phyloP scores from a whole-genome alignment of 306 rosid species.

The Corylus heterophylla region DNA sequence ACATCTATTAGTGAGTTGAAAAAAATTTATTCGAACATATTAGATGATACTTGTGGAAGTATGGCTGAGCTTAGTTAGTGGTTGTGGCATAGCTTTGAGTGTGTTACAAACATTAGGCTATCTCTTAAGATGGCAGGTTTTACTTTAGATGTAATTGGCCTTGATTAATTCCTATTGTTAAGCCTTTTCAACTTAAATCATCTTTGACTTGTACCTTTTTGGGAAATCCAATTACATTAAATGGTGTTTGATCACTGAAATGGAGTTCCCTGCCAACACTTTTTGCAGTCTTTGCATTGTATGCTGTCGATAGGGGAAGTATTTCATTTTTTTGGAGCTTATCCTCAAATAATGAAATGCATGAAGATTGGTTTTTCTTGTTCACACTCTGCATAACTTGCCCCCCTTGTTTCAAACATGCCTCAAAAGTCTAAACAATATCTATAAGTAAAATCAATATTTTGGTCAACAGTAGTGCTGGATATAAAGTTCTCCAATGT shows the following conservation, averaged over 20 bases:
- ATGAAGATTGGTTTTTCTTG: background rate
- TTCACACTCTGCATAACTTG: background rate
- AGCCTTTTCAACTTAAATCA: background rate
- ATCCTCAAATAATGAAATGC: background rate
- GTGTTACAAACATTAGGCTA: background rate
- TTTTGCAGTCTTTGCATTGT: background rate
- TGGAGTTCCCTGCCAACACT: background rate
- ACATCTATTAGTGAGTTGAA: too few relatives aligned
- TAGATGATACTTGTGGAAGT: background rate
- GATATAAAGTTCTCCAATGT: background rate
- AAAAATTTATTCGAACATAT: too few relatives aligned
- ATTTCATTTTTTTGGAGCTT: background rate
- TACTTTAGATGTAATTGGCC: too few relatives aligned
- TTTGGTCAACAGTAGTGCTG: background rate
- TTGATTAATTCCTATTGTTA: background rate
- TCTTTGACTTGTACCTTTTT: background rate
- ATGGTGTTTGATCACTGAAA: background rate
- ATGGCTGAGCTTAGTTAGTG: background rate
- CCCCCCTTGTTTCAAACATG: background rate
- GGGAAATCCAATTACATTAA: background rate
- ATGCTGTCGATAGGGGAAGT: background rate
- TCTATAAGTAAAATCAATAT: background rate
- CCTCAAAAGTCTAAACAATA: background rate
- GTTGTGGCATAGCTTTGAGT: background rate
- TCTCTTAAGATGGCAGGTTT: background rate